Conservation (phyloP, 495 filamentous ascomycete species). For the Chaetomium tenue region DNA sequence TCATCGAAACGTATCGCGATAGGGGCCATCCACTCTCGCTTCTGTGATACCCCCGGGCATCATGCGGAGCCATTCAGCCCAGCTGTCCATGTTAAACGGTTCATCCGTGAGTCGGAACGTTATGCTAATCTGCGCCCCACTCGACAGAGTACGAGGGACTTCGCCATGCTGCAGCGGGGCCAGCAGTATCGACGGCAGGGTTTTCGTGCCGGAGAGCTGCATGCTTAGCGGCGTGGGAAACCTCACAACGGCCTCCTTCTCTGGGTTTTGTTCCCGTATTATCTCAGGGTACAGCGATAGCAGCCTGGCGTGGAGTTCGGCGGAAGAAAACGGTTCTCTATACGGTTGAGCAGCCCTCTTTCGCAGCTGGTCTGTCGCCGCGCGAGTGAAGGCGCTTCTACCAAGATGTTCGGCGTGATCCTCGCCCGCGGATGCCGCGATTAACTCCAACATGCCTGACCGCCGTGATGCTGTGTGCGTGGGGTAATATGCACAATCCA, state of each 20-base stretch:
- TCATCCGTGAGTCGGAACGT: conserved; percentile 47
- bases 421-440: conserved; percentile 49
- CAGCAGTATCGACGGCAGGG: conserved; percentile 48
- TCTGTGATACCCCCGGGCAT: conserved; percentile 51
- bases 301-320: conserved; percentile 49
- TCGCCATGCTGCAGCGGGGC: conserved; percentile 36
- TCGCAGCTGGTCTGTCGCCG: conserved; percentile 43
- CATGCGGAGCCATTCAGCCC: conserved; percentile 51
- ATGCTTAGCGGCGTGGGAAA: conserved; percentile 50
- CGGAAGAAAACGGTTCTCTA: conserved; percentile 42
- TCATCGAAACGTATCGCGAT: conserved; percentile 48
- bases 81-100: conserved; percentile 41
- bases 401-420: conserved; percentile 44
- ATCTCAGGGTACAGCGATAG: conserved; percentile 44
- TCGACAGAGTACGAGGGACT: conserved; percentile 23
- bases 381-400: conserved; percentile 46
- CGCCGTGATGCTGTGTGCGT: conserved; percentile 42
- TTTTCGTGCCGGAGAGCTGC: conserved; percentile 46
- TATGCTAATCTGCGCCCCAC: conserved; percentile 40
- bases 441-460: conserved; percentile 48
- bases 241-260: conserved; percentile 40
- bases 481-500: conserved; percentile 52
- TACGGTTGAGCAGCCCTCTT: conserved; percentile 41
- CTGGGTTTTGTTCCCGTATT: conserved; percentile 44
- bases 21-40: conserved; percentile 48